Evolutionary conservation across 2,329 filamentous ascomycete species (phyloP), one percentile per base, ranked within the genome.

Genomic region (Graphium sp.): DNA sequence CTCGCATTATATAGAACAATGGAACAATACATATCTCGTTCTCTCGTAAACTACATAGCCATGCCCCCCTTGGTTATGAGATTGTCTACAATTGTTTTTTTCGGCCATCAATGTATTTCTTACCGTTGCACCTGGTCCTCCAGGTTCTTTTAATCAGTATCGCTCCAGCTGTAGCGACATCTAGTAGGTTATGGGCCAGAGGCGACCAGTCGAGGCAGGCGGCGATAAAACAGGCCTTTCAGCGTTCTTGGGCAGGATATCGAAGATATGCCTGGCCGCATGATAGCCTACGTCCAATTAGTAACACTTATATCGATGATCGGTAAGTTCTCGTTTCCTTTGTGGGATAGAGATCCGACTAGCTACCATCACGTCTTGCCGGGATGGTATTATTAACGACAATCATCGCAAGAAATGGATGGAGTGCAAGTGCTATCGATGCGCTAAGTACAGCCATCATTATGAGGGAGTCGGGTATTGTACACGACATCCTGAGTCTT

Each of bases 401-500:
- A 26, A 13, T 5, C 3, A 22, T 3, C 14, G 17, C 22, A 33
- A 85, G 80, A 35, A 85, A 85, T 43, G 75, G 71, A 30, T 92
- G 83, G 83, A 83, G 82, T 15, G 80, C 81, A 18, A 84, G 74
- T 23, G 79, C 81, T 1, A 65, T 89, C 10, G 83, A 92, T 47
- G 78, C 80, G 2, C 58, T 92, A 26, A 76, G 70, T 34, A 91
- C 83, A 0, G 82, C 82, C 6, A 57, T 85, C 27, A 50, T 92
- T 15, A 87, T 91, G 78, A 62, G 65, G 22, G 63, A 81, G 24
- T 53, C 58, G 17, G 57, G 73, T 11, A 70, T 80, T 15, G 72
- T 89, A 10, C 55, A 73, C 23, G 58, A 72, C 30, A 84, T 91
- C 36, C 50, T 92, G 13, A 58, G 75, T 5, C 74, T 74, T 44